Evolutionary conservation across 768 basidiomycete genomes (phyloP).

Genomic region (Mycena floridula): DNA sequence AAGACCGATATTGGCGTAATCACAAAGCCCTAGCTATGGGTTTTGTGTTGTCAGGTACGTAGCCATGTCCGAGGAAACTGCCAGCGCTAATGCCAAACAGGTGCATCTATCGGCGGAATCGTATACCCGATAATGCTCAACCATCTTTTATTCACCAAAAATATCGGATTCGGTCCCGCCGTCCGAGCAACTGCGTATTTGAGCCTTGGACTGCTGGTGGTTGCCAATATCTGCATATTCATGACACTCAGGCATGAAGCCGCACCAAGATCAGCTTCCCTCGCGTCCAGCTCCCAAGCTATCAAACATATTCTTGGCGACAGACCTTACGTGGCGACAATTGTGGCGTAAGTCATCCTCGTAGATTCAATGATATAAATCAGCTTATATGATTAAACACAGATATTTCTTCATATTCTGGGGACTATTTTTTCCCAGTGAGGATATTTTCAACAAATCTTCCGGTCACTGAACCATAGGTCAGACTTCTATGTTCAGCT

Average conservation of each 20-base stretch:
- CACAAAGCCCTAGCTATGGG: slow-evolving; percentile 4
- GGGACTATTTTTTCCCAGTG: slow-evolving; percentile 49
- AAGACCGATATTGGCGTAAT: slow-evolving; percentile 24
- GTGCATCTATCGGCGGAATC: slow-evolving; percentile 25
- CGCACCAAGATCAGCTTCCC: neutral
- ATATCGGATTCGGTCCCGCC: slow-evolving; percentile 22
- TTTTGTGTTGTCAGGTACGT: slow-evolving; percentile 12
- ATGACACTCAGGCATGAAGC: slow-evolving; percentile 9
- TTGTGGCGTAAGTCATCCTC: slow-evolving; percentile 27
- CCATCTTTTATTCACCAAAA: slow-evolving; percentile 18
- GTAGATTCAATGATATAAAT: slow-evolving; percentile 9
- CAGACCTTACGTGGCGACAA: slow-evolving; percentile 31
- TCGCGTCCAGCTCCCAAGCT: slow-evolving; percentile 13
- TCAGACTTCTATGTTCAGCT: slow-evolving; percentile 53
- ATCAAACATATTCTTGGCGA: slow-evolving; percentile 28
- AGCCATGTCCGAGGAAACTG: neutral
- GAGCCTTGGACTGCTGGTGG: slow-evolving; percentile 18
- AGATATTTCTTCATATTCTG: slow-evolving; percentile 34
- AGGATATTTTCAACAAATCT: slow-evolving; percentile 12
- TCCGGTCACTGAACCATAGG: neutral
- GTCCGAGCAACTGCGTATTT: slow-evolving; percentile 21
- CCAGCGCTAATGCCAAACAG: slow-evolving; percentile 3
- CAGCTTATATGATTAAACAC: no score
- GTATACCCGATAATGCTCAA: slow-evolving; percentile 24
- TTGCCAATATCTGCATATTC: slow-evolving; percentile 19